Evolutionary conservation across 306 rosid genomes (phyloP).

Genomic region (Trichosanthes cucumerina): DNA sequence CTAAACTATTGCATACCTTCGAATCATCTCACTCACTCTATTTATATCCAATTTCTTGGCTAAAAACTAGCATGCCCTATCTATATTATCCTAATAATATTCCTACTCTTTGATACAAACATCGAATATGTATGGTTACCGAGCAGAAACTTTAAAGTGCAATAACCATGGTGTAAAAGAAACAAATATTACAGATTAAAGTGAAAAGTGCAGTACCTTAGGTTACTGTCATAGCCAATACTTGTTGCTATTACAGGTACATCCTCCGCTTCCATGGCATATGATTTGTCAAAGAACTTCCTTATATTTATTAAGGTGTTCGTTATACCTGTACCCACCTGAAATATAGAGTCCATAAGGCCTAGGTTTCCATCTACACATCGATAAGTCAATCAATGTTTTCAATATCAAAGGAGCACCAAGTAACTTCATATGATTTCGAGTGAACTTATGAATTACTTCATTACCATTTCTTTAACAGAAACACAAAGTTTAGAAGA

Average conservation of each 20-base stretch:
- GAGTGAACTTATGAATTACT: not conserved
- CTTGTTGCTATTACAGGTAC: constrained; percentile 78
- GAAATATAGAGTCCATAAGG: constrained; percentile 8
- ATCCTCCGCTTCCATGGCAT: constrained; percentile 66
- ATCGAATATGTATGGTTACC: not conserved
- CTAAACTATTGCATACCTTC: too few relatives aligned
- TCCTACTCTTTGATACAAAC: not conserved
- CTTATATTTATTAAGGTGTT: constrained; percentile 64
- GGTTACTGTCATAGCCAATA: constrained; percentile 82
- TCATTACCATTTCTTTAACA: not conserved
- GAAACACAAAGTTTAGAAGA: not conserved
- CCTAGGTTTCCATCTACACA: not conserved
- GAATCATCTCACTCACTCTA: too few relatives aligned
- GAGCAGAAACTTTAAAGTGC: not conserved
- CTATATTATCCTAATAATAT: not conserved
- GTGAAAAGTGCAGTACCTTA: constrained; percentile 42
- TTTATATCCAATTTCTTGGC: not conserved
- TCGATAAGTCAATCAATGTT: not conserved
- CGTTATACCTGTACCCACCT: constrained; percentile 87
- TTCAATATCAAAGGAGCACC: not conserved
- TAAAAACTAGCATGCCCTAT: not conserved
- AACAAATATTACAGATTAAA: not conserved
- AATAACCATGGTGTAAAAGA: not conserved
- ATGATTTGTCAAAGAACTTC: constrained; percentile 59
- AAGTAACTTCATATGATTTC: not conserved